Evolutionary conservation across 139 green algal genomes (phyloP), one percentile per base, ranked within the genome.

Genomic region (Diplosphaera chodatii): DNA sequence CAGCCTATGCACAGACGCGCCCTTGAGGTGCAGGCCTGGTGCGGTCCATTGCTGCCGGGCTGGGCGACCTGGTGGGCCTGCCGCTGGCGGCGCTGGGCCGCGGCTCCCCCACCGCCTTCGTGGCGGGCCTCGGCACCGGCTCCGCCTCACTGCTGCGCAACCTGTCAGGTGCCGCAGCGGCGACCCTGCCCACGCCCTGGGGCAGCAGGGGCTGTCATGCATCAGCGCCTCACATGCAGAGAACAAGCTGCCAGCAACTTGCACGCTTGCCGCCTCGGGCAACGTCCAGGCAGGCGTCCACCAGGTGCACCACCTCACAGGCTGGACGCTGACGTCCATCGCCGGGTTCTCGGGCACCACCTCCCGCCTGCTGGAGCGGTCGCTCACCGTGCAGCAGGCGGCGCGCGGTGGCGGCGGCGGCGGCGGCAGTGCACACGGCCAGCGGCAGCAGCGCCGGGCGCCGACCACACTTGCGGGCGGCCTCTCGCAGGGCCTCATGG

Each of bases 241-340:
- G n/a, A n/a, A n/a, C n/a, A n/a, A n/a, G n/a, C n/a, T n/a, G n/a
- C n/a, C n/a, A n/a, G n/a, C n/a, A n/a, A n/a, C n/a, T n/a, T n/a
- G n/a, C n/a, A n/a, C n/a, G n/a, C n/a, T n/a, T n/a, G n/a, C n/a
- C n/a, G n/a, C n/a, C n/a, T n/a, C n/a, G n/a, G n/a, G n/a, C n/a
- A n/a, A n/a, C n/a, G n/a, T n/a, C n/a, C n/a, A n/a, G n/a, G n/a
- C n/a, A n/a, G n/a, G n/a, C n/a, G n/a, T n/a, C n/a, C n/a, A n/a
- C n/a, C n/a, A n/a, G n/a, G n/a, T n/a, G n/a, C n/a, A n/a, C n/a
- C n/a, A n/a, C n/a, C n/a, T n/a, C n/a, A n/a, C 48, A 59, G 77
- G 73, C 40, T 90, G 84, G 84, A 88, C 84, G 16, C 74, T 90
- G 18, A 78, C 70, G 30, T 83, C 72, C 30, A 76, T 90, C 32